Conservation (phyloP, 2,329 filamentous ascomycete genomes). For the Chalaropsis ovoidea region DNA sequence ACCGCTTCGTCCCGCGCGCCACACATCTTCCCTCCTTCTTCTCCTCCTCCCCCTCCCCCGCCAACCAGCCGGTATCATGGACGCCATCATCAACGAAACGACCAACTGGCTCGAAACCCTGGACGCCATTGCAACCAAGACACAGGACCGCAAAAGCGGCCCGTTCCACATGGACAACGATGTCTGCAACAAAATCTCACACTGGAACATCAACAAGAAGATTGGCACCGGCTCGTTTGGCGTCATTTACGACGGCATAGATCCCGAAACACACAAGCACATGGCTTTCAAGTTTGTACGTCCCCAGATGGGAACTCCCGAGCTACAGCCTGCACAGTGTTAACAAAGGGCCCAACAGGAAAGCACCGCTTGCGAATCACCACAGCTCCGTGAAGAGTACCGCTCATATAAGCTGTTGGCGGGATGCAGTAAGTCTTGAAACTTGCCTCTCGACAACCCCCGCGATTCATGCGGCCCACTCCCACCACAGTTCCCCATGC, state of each 20-base stretch:
- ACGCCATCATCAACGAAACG: slow-evolving; percentile 9
- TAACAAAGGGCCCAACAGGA: not conserved
- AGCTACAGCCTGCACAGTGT: not conserved
- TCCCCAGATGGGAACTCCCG: not conserved
- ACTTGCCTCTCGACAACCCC: not conserved
- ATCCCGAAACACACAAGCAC: not conserved
- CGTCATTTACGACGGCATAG: slow-evolving; percentile 21
- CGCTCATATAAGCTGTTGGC: slow-evolving; percentile 20
- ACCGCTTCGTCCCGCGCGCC: too few species aligned
- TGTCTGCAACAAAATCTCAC: slow-evolving; percentile 1
- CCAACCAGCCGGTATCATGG: slow-evolving; percentile 10
- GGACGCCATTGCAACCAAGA: slow-evolving; percentile 10
- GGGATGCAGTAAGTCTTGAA: slow-evolving; percentile 21
- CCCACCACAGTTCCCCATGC: too few species aligned
- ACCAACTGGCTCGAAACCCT: slow-evolving; percentile 20
- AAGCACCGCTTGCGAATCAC: slow-evolving; percentile 19
- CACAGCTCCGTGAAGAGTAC: slow-evolving; percentile 23
- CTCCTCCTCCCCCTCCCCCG: not conserved
- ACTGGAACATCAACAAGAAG: slow-evolving; percentile 15
- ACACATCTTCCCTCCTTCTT: not conserved
- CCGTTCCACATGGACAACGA: not conserved
- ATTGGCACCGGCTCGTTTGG: slow-evolving; percentile 24
- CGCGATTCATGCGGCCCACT: too few species aligned
- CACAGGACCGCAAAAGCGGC: not conserved
- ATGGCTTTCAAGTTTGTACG: slow-evolving; percentile 24